Evolutionary conservation across 768 basidiomycete genomes (phyloP).

Genomic region (Lactifluus pinguis): DNA sequence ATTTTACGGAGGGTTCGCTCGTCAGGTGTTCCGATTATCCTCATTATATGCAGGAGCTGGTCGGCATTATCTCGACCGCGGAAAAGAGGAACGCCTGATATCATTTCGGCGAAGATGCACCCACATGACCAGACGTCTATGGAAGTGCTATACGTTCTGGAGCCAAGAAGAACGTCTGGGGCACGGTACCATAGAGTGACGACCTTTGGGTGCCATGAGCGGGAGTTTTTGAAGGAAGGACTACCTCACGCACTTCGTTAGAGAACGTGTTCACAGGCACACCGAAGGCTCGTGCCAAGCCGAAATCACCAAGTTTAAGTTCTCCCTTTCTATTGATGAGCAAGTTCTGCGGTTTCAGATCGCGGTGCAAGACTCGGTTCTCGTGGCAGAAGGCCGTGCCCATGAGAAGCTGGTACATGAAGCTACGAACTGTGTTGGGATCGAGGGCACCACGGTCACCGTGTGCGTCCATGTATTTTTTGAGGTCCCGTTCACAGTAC

Average conservation of each 20-base stretch:
- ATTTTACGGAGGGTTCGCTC: slow-evolving; percentile 85
- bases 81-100: slow-evolving; percentile 93
- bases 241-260: slow-evolving; percentile 59
- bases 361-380: slow-evolving; percentile 94
- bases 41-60: slow-evolving; percentile 95
- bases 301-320: slow-evolving; percentile 96
- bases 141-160: slow-evolving; percentile 93
- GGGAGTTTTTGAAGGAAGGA: background rate
- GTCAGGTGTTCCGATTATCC: slow-evolving; percentile 91
- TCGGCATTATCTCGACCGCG: slow-evolving; percentile 95
- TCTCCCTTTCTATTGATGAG: slow-evolving; percentile 97
- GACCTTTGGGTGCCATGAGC: slow-evolving; percentile 44
- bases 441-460: slow-evolving; percentile 94
- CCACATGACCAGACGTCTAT: slow-evolving; percentile 99
- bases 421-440: slow-evolving; percentile 79
- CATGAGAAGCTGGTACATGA: slow-evolving; percentile 96
- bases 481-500: slow-evolving; percentile 96
- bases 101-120: slow-evolving; percentile 99
- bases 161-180: slow-evolving; percentile 94
- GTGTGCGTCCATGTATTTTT: slow-evolving; percentile 98
- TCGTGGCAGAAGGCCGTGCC: slow-evolving; percentile 99
- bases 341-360: slow-evolving; percentile 97
- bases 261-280: slow-evolving; percentile 99
- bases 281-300: slow-evolving; percentile 93
- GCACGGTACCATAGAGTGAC: slow-evolving; percentile 99